Evolutionary conservation across 495 filamentous ascomycete genomes (phyloP).

Genomic region (Halenospora varia): DNA sequence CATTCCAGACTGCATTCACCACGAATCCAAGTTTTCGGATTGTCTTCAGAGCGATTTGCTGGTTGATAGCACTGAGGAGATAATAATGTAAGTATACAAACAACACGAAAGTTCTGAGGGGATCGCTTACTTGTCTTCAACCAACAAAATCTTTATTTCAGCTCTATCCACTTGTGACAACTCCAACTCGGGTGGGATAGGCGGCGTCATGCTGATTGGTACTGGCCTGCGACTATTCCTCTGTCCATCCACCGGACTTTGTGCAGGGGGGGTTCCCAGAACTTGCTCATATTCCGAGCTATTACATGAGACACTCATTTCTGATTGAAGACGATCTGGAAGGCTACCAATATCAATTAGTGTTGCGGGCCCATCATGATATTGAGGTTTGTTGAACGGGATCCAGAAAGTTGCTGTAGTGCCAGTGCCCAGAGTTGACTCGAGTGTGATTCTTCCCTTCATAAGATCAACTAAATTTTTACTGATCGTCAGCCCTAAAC

Average conservation of each 20-base stretch:
- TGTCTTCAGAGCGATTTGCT: slow-evolving; percentile 71
- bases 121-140: slow-evolving; percentile 78
- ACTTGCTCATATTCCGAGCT: slow-evolving; percentile 45
- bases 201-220: slow-evolving; percentile 27
- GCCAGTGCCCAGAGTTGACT: slow-evolving; percentile 53
- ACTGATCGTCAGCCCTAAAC: slow-evolving; percentile 75
- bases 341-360: slow-evolving; percentile 49
- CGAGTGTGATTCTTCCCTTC: slow-evolving; percentile 67
- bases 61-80: slow-evolving; percentile 64
- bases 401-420: slow-evolving; percentile 66
- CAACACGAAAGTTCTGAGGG: no score
- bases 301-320: slow-evolving; percentile 56
- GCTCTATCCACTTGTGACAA: slow-evolving; percentile 42
- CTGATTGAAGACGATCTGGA: slow-evolving; percentile 57
- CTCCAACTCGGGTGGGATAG: slow-evolving; percentile 34
- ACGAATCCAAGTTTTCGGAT: slow-evolving; percentile 73
- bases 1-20: slow-evolving; percentile 68
- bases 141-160: slow-evolving; percentile 61
- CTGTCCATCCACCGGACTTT: slow-evolving; percentile 26
- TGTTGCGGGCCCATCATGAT: slow-evolving; percentile 26
- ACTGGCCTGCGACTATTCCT: slow-evolving; percentile 29
- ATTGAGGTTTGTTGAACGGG: slow-evolving; percentile 55
- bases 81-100: no score
- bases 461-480: slow-evolving; percentile 78
- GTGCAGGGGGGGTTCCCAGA: slow-evolving; percentile 27